Evolutionary conservation across 2,329 filamentous ascomycete genomes (phyloP), one percentile per base, ranked within the genome.

Genomic region (Aureobasidium subglaciale): DNA sequence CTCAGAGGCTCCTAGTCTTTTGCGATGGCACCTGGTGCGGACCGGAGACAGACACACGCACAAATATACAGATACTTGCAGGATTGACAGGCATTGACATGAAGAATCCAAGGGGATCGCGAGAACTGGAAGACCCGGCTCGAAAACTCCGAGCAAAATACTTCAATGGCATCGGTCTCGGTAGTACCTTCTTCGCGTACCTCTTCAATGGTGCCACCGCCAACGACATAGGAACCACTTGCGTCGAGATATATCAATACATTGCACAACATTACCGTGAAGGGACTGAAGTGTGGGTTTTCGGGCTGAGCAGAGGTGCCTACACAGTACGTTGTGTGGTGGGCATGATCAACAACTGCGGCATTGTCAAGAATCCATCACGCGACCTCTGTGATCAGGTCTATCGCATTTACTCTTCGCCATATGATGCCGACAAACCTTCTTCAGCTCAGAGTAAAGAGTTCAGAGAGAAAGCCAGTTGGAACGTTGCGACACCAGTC

Each of bases 251-350:
- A 2, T 71, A 71, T 61, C 62, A 63, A 10, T 71, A 65, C 59
- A 69, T 71, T 22, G 68, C 69, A 0, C 62, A 69, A 20, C 57
- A 70, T 54, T 71, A 64, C 49, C 65, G 27, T 13, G 30, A 43
- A 37, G 55, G 55, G 13, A 40, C 46, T 57, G 71, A 75, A 56
- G 57, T 74, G 1, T 74, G 69, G 63, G 58, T 75, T 7, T 74
- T 69, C 37, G 72, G 71, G 9, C 71, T 71, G 58, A 70, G 70
- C 29, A 66, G 70, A 40, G 72, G 72, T 15, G 71, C 71, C 1
- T 74, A 66, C 62, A 67, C 73, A 5, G 68, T 71, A 5, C 65
- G 71, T 3, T 70, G 70, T 5, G 71, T 74, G 1, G 67, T 70
- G 16, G 69, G 70, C 5, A 61, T 74, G 27, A 64, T 75, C 4